Evolutionary conservation across 2,329 filamentous ascomycete genomes (phyloP).

Genomic region (Coniochaeta ligniaria): DNA sequence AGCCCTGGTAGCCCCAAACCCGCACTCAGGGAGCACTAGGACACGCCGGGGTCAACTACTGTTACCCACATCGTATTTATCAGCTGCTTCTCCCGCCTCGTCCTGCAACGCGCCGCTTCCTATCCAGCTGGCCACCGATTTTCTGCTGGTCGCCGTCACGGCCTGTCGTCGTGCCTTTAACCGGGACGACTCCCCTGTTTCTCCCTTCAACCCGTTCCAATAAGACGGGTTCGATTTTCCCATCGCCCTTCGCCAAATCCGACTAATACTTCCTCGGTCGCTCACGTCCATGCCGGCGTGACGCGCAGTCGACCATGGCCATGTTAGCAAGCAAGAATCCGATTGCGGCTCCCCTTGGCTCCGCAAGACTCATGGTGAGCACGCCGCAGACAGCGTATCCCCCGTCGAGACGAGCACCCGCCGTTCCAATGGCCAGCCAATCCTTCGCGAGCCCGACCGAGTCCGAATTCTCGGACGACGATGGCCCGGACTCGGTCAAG

Average conservation of each 20-base stretch:
- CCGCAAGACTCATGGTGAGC: slow-evolving; percentile 34
- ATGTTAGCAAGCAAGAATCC: slow-evolving; percentile 72
- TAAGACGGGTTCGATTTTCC: not conserved
- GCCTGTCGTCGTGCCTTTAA: not conserved
- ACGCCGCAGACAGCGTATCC: slow-evolving; percentile 41
- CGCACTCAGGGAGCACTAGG: not conserved
- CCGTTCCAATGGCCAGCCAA: slow-evolving; percentile 42
- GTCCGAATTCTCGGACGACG: slow-evolving; percentile 83
- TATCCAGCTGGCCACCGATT: not conserved
- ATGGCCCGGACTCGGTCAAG: slow-evolving; percentile 68
- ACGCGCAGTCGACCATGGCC: slow-evolving; percentile 47
- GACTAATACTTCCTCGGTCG: not conserved
- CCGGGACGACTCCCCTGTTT: not conserved
- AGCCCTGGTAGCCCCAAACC: not conserved
- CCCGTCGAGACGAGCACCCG: slow-evolving; percentile 43
- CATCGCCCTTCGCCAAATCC: not conserved
- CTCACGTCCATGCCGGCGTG: slow-evolving; percentile 1
- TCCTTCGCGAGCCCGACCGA: slow-evolving; percentile 77
- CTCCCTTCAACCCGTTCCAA: not conserved
- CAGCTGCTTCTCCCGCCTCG: not conserved
- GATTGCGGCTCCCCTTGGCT: slow-evolving; percentile 51
- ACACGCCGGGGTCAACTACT: not conserved
- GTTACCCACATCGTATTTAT: not conserved
- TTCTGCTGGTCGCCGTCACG: not conserved
- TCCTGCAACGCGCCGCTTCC: not conserved